Percentiles rank a stretch among this genome's conserved stretches.
phyloP scores from a whole-genome alignment of 306 rosid genomes.

The Vigna mungo region DNA sequence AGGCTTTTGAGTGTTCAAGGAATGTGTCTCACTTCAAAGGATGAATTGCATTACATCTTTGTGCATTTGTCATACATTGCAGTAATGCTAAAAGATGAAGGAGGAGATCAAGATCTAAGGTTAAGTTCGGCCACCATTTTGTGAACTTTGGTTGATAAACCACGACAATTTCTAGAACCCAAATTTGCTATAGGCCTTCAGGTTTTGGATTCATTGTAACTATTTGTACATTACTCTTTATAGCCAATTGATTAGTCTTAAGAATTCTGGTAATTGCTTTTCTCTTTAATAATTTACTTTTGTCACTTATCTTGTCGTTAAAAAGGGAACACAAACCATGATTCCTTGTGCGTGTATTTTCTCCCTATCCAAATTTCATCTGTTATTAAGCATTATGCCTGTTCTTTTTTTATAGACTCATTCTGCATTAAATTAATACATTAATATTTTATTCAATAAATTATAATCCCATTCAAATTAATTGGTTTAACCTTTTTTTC shows the following conservation, averaged over 20 bases:
- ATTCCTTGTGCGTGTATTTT: conserved; percentile 2
- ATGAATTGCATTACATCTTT: conserved; percentile 22
- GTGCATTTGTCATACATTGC: background rate
- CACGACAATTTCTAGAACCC: conserved; percentile 8
- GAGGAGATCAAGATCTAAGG: conserved; percentile 15
- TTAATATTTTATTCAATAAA: background rate
- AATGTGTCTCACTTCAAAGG: conserved; percentile 36
- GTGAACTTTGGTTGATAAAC: conserved; percentile 31
- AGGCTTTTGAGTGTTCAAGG: conserved; percentile 15
- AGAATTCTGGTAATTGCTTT: background rate
- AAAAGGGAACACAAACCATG: conserved; percentile 2
- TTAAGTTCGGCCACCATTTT: background rate
- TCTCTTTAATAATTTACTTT: background rate
- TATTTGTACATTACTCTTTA: conserved; percentile 27
- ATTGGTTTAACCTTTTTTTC: background rate
- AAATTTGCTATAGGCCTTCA: conserved; percentile 31
- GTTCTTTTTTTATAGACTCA: background rate
- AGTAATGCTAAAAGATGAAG: conserved; percentile 19
- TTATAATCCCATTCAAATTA: background rate
- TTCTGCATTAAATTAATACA: background rate
- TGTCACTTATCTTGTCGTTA: background rate
- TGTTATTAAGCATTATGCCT: background rate
- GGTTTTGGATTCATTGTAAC: conserved; percentile 41
- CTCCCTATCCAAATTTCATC: conserved; percentile 12
- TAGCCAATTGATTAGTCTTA: conserved; percentile 23